Evolutionary conservation across 1,284 basidiomycete species (phyloP).

Genomic region (Puccinia triticina): DNA sequence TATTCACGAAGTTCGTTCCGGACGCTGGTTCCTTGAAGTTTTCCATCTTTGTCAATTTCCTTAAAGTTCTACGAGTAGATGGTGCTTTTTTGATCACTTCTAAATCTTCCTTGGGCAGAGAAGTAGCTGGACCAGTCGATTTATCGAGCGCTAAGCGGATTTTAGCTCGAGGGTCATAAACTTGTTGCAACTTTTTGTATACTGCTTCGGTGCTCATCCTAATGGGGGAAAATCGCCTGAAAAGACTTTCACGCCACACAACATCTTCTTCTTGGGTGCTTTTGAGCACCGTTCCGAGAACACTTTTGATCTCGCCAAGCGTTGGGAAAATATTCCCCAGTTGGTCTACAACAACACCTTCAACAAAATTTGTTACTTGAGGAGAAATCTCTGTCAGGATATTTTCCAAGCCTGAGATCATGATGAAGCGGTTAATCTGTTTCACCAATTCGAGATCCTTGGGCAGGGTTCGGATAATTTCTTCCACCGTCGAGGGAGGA

Average conservation of each 20-base stretch:
- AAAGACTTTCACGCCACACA: neutral
- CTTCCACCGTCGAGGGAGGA: too few relatives aligned
- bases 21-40: neutral
- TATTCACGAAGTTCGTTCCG: neutral
- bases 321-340: neutral
- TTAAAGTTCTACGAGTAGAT: too few relatives aligned
- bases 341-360: neutral
- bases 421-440: neutral
- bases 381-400: neutral
- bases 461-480: neutral
- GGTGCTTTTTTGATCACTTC: neutral
- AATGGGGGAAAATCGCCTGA: neutral
- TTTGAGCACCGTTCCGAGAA: neutral
- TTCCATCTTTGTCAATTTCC: too few relatives aligned
- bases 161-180: neutral
- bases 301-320: neutral
- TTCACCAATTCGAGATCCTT: conserved; percentile 14
- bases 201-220: neutral
- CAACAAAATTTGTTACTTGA: neutral
- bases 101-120: neutral
- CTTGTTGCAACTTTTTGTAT: neutral
- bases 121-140: neutral
- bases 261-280: neutral
- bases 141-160: neutral
- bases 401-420: neutral